Conservation (phyloP, 1,284 basidiomycete genomes). For the Puccinia horiana region DNA sequence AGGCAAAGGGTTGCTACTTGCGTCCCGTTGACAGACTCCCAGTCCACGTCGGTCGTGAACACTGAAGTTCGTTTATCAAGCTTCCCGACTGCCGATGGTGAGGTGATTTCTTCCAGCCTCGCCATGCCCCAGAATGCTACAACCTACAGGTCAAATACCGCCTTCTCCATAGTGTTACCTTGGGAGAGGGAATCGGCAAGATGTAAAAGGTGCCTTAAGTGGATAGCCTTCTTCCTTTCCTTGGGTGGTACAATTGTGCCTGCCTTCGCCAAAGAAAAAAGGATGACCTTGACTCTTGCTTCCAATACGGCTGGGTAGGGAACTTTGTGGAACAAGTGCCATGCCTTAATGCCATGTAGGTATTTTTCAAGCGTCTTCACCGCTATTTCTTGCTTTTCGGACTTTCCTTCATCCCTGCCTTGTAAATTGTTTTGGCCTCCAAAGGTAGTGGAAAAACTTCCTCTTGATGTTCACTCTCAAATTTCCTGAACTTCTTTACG, state of each 20-base stretch:
- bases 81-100: neutral
- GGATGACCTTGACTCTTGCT: neutral
- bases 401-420: neutral
- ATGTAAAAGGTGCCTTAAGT: neutral
- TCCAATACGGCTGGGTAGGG: neutral
- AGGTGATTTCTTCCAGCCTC: neutral
- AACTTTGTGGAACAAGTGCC: neutral
- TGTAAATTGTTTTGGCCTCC: neutral
- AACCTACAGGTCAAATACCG: neutral
- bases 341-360: neutral
- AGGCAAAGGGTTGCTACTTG: neutral
- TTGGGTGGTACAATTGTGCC: neutral
- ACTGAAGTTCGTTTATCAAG: neutral
- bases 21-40: neutral
- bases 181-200: neutral
- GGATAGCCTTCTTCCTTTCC: neutral
- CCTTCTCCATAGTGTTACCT: neutral
- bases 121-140: constrained; percentile 3
- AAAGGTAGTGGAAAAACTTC: no score
- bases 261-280: neutral
- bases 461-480: no score
- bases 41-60: neutral
- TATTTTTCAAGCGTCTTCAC: neutral
- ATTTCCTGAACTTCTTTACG: no score
- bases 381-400: neutral